phyloP scores from a whole-genome alignment of 345 rosid genomes.

The Salix exigua region DNA sequence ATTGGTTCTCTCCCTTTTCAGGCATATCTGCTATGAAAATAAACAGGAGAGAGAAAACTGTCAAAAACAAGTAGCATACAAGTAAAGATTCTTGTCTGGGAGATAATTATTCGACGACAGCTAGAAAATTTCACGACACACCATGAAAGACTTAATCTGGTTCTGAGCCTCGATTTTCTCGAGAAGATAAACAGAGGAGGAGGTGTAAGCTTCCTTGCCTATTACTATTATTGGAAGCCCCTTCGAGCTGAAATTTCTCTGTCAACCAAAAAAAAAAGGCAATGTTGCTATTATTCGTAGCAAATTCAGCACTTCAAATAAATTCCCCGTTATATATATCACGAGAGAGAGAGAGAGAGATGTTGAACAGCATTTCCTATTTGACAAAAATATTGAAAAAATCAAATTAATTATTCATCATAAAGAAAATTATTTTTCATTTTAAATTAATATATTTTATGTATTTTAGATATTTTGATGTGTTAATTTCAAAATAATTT shows the following conservation, averaged over 20 bases:
- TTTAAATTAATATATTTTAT: too few species aligned
- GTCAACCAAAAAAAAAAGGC: background rate
- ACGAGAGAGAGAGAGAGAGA: too few species aligned
- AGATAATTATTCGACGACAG: background rate
- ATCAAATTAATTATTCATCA: too few species aligned
- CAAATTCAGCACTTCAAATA: background rate
- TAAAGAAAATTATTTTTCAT: too few species aligned
- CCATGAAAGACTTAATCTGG: background rate
- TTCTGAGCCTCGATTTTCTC: background rate
- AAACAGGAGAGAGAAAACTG: conserved; percentile 13
- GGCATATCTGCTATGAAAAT: conserved; percentile 44
- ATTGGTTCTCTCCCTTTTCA: conserved; percentile 42
- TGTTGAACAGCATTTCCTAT: too few species aligned
- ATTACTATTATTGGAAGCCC: background rate
- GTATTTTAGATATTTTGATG: too few species aligned
- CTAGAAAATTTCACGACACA: background rate
- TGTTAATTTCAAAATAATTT: too few species aligned
- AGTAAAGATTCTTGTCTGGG: background rate
- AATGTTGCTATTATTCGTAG: background rate
- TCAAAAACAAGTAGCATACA: background rate
- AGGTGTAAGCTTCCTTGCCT: background rate
- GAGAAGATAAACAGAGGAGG: background rate
- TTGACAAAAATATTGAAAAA: too few species aligned
- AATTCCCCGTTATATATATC: too few species aligned
- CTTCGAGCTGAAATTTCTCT: background rate